Percentiles rank a stretch among this genome's conserved stretches.
These are phyloP conservation scores for Lepiota venenata DNA, from an alignment of 768 basidiomycete species.

Conservation along the genomic window DNA sequence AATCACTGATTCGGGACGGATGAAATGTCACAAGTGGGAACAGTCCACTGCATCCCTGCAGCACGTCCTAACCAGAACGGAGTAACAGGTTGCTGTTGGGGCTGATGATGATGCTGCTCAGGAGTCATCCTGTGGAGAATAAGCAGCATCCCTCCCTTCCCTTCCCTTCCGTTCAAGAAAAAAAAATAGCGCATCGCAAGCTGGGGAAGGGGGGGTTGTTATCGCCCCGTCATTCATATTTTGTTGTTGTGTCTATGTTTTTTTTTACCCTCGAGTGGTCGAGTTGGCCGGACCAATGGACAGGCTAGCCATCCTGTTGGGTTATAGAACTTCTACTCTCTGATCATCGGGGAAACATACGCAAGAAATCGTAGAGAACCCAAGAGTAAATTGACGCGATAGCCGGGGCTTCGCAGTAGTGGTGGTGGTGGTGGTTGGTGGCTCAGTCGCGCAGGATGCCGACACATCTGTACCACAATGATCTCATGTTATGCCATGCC, in stretches of 20 bases:
- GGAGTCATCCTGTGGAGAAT: no score
- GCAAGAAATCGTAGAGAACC: neutral
- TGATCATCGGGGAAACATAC: conserved; percentile 7
- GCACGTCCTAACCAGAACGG: neutral
- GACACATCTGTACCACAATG: neutral
- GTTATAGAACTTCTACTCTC: neutral
- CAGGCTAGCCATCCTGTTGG: neutral
- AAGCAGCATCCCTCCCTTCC: no score
- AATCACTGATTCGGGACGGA: conserved; percentile 10
- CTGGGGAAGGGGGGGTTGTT: no score
- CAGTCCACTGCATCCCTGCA: neutral
- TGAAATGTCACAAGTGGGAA: conserved; percentile 16
- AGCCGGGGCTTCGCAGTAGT: conserved; percentile 1
- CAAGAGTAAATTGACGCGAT: conserved; percentile 1
- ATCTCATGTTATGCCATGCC: conserved; percentile 4
- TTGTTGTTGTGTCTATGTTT: neutral
- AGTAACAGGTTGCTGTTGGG: no score
- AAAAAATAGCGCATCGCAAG: no score
- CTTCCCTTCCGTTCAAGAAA: no score
- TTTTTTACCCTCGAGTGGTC: neutral
- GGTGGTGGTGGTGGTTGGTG: neutral
- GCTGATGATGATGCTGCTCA: no score
- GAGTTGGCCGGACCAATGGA: conserved; percentile 5
- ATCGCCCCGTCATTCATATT: neutral
- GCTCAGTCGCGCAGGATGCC: conserved; percentile 3